phyloP scores from a whole-genome alignment of 2,329 filamentous ascomycete genomes.

The Raffaelea arxii region DNA sequence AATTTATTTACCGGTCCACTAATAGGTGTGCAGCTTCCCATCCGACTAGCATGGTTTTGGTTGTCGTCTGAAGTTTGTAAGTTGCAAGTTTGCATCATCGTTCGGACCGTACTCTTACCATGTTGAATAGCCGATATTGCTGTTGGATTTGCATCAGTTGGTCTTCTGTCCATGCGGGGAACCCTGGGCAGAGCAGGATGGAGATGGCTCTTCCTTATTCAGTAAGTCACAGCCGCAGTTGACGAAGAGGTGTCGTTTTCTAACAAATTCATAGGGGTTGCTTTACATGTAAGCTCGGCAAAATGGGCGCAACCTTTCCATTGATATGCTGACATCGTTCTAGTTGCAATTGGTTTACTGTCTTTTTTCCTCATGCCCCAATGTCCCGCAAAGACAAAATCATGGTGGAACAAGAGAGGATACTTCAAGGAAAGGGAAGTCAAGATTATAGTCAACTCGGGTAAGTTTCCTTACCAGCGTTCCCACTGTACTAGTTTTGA shows the following conservation, averaged over 20 bases:
- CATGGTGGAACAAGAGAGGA: constrained; percentile 43
- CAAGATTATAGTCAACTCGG: constrained; percentile 54
- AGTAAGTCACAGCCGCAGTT: constrained; percentile 15
- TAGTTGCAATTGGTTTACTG: constrained; percentile 32
- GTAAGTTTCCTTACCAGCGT: background rate
- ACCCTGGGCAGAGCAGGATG: constrained; percentile 42
- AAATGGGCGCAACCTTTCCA: background rate
- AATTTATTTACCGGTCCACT: background rate
- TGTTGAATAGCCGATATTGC: constrained; percentile 30
- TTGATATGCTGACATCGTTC: background rate
- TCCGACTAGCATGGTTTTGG: constrained; percentile 60
- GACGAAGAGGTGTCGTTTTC: constrained; percentile 9
- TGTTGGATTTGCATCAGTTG: constrained; percentile 45
- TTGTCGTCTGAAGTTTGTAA: constrained; percentile 20
- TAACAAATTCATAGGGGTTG: constrained; percentile 15
- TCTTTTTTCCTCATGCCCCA: constrained; percentile 49
- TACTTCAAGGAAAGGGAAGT: constrained; percentile 57
- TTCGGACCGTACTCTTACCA: constrained; percentile 11
- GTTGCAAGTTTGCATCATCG: background rate
- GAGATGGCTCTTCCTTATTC: constrained; percentile 43
- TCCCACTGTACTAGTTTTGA: background rate
- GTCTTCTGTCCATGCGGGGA: constrained; percentile 45
- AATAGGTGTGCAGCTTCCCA: constrained; percentile 32
- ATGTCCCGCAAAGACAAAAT: constrained; percentile 53
- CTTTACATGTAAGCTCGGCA: constrained; percentile 19